Conservation (phyloP, 2,329 filamentous ascomycete genomes). For the Phyllosticta citriasiana region DNA sequence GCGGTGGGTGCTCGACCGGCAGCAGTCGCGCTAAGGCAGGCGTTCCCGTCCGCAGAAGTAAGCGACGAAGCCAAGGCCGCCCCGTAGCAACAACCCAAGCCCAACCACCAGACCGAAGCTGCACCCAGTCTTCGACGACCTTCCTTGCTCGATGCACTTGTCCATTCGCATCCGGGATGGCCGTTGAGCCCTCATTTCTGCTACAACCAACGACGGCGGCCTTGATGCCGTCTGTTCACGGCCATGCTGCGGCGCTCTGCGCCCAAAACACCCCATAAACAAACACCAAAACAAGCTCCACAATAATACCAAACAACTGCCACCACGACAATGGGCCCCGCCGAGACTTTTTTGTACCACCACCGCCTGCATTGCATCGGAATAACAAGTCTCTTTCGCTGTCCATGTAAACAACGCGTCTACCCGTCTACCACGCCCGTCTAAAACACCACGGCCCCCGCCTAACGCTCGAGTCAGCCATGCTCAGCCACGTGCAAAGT, state of each 20-base stretch:
- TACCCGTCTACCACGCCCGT: neutral
- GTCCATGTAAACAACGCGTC: neutral
- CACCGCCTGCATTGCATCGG: neutral
- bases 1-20: neutral
- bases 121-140: neutral
- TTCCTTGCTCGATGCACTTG: neutral
- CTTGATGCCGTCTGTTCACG: neutral
- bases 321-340: neutral
- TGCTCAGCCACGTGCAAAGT: neutral
- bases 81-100: neutral
- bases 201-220: neutral
- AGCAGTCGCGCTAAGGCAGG: constrained; percentile 6
- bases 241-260: neutral
- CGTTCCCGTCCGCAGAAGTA: constrained; percentile 1
- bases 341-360: neutral
- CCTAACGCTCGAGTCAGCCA: neutral
- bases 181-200: too few relatives aligned
- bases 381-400: neutral
- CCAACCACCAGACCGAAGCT: neutral
- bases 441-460: constrained; percentile 7
- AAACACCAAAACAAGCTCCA: neutral
- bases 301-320: neutral
- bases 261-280: neutral
- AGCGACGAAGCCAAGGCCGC: constrained; percentile 1
- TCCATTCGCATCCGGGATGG: too few relatives aligned